Percentiles rank a stretch among this genome's conserved stretches.
Conservation (phyloP, 768 basidiomycete species). For the Tubosaeta sp. region DNA sequence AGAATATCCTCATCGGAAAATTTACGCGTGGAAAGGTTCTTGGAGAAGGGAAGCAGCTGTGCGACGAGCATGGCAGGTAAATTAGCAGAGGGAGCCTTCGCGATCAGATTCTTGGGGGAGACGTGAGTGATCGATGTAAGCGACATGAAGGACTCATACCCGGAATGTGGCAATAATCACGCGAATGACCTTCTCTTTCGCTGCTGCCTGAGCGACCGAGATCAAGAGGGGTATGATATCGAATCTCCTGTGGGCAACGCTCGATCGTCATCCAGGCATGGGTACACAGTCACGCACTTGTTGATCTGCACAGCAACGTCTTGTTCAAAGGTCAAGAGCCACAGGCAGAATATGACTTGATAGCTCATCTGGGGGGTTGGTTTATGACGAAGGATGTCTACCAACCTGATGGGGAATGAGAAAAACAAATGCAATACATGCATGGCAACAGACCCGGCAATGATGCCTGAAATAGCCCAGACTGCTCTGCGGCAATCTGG, state of each 20-base stretch:
- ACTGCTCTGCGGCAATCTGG: conserved; percentile 75
- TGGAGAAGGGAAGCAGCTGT: conserved; percentile 80
- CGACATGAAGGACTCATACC: conserved; percentile 37
- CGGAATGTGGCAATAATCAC: conserved; percentile 90
- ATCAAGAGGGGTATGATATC: conserved; percentile 84
- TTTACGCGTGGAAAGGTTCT: conserved; percentile 79
- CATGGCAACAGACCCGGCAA: conserved; percentile 50
- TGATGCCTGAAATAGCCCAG: conserved; percentile 69
- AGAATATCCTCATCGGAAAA: conserved; percentile 94
- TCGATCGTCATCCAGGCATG: conserved; percentile 2
- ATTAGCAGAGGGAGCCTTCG: conserved; percentile 82
- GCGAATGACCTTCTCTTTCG: conserved; percentile 96
- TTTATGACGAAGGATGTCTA: conserved; percentile 77
- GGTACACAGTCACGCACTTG: conserved; percentile 47
- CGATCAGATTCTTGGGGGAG: conserved; percentile 70
- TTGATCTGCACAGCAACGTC: conserved; percentile 83
- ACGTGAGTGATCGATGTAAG: conserved; percentile 2
- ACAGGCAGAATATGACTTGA: conserved; percentile 88
- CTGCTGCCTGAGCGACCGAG: conserved; percentile 80
- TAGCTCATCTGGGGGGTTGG: conserved; percentile 94
- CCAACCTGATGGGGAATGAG: conserved; percentile 47
- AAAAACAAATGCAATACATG: background rate
- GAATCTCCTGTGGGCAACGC: conserved; percentile 58
- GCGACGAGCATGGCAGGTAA: conserved; percentile 90
- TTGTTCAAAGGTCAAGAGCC: conserved; percentile 90